These are phyloP conservation scores for Puccinia triticina DNA, from an alignment of 1,284 basidiomycete genomes.

Conservation along the genomic window DNA sequence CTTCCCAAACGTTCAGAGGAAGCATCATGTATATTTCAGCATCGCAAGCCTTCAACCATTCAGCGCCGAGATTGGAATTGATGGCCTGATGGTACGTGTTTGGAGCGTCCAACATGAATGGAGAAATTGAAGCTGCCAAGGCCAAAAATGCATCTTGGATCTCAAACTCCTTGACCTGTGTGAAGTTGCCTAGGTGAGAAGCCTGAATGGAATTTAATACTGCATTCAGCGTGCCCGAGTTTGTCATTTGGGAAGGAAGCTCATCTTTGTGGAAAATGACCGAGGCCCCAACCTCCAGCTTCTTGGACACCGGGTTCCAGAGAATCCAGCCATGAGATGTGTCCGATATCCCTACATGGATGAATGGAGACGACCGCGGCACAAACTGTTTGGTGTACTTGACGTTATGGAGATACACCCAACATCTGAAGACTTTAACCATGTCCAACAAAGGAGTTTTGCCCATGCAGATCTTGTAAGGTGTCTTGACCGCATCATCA, in stretches of 20 bases:
- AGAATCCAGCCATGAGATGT: constrained; percentile 15
- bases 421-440: not conserved
- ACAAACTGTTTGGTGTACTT: not conserved
- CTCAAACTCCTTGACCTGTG: not conserved
- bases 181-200: not conserved
- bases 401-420: constrained; percentile 8
- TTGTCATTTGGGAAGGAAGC: not conserved
- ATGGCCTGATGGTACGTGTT: not conserved
- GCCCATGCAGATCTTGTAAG: not conserved
- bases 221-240: not conserved
- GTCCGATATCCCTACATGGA: not conserved
- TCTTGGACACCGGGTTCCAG: not conserved
- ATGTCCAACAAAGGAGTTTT: not conserved
- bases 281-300: not conserved
- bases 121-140: not conserved
- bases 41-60: constrained; percentile 8
- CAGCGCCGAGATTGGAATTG: not conserved
- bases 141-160: not conserved
- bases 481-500: not conserved
- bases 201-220: not conserved
- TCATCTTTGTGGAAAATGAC: too few species aligned
- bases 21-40: not conserved
- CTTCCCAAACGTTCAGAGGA: not conserved
- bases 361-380: not conserved
- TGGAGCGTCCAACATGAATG: not conserved